phyloP scores from a whole-genome alignment of 1,284 basidiomycete species.

The Trametes polyzona region DNA sequence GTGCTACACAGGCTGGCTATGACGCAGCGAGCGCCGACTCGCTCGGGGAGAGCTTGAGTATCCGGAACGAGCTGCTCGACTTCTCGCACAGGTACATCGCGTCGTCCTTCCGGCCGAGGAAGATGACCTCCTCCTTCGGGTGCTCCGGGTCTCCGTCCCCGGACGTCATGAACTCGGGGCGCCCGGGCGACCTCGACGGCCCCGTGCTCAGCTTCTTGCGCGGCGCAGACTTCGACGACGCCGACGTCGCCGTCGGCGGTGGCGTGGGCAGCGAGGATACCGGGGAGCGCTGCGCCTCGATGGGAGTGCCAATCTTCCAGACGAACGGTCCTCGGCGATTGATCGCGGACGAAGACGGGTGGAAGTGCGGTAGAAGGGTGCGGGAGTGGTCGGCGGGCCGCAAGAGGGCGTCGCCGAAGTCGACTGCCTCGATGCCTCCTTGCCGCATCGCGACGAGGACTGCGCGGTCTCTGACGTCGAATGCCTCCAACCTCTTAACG shows the following conservation, averaged over 20 bases:
- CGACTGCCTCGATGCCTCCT: conserved; percentile 78
- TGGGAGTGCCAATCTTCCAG: conserved; percentile 78
- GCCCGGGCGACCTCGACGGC: conserved; percentile 51
- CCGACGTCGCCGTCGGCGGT: conserved; percentile 25
- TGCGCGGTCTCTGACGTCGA: conserved; percentile 72
- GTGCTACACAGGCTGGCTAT: too few species aligned
- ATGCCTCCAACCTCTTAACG: conserved; percentile 76
- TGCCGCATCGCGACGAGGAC: conserved; percentile 82
- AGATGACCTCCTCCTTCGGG: conserved; percentile 70
- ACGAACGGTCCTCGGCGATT: conserved; percentile 74
- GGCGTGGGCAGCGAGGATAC: conserved; percentile 44
- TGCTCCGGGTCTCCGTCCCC: conserved; percentile 58
- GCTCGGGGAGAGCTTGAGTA: conserved; percentile 55
- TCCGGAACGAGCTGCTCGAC: conserved; percentile 71
- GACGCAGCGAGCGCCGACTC: conserved; percentile 1
- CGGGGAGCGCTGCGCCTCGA: conserved; percentile 41
- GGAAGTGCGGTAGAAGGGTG: conserved; percentile 66
- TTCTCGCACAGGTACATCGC: conserved; percentile 82
- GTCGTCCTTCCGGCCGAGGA: conserved; percentile 73
- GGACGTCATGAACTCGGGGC: conserved; percentile 51
- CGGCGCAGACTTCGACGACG: conserved; percentile 37
- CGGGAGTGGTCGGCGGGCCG: conserved; percentile 78
- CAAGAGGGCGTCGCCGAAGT: conserved; percentile 75
- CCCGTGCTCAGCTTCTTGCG: conserved; percentile 57
- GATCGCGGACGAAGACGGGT: conserved; percentile 57